Evolutionary conservation across 1,139 yeast species (phyloP), one percentile per base, ranked within the genome.

Genomic region (Yamadazyma taylorii): DNA sequence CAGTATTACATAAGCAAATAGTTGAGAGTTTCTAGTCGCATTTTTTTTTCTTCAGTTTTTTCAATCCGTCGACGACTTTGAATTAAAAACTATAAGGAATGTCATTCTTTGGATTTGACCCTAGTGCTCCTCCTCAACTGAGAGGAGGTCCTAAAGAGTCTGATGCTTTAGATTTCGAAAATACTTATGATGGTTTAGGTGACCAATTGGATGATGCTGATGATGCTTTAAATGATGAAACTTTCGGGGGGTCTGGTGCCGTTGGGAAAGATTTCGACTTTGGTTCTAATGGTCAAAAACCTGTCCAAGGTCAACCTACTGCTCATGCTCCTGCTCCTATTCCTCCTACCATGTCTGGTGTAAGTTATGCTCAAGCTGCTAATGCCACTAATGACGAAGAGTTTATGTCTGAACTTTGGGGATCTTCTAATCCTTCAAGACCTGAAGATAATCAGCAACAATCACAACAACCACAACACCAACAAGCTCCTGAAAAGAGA

Each of bases 141-240:
- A 42, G 45, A 25, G 40, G 29, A 21, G 34, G 32, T 26, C 38
- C 34, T 25, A 39, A 42, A 10, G 42, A 41, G 24, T 39, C 51
- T 24, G 65, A 73, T 42, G 63, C 66, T 3, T 78, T 75, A 51
- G 94, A 85, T 53, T 89, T 86, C 55, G 94, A 87, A 51, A 95
- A 88, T 37, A 82, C 95, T 13, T 86, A 85, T 56, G 87, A 84
- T 46, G 90, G 90, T 3, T 73, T 85, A 41, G 92, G 89, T 2
- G 86, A 78, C 22, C 73, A 73, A 42, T 73, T 78, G 34, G 75
- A 73, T 32, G 94, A 85, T 46, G 81, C 78, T 24, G 89, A 83
- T 41, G 97, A 89, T 57, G 89, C 82, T 37, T 70, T 87, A 52
- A 90, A 90, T 56, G 85, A 81, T 44, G 95, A 87, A 55, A 90